Conservation (phyloP, 2,329 filamentous ascomycete genomes). For the Monilinia fructicola region DNA sequence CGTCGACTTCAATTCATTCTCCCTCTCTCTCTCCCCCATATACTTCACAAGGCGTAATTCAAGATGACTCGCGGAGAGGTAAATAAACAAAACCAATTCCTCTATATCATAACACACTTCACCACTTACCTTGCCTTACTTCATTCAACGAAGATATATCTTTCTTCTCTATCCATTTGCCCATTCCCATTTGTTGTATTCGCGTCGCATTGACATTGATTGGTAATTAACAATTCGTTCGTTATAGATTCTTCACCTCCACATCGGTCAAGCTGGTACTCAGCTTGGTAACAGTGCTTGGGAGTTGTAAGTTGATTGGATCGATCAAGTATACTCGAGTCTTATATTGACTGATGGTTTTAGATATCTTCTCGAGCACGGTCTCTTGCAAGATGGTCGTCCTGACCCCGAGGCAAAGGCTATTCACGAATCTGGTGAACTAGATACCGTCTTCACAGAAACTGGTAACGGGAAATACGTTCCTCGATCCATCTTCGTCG, state of each 20-base stretch:
- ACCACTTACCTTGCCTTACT: neutral
- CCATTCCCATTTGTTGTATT: neutral
- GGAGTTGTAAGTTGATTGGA: conserved; percentile 57
- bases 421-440: conserved; percentile 54
- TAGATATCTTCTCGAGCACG: conserved; percentile 67
- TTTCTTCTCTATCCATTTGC: neutral
- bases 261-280: conserved; percentile 66
- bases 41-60: conserved; percentile 18
- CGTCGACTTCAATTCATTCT: conserved; percentile 7
- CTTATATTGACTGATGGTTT: neutral
- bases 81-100: conserved; percentile 21
- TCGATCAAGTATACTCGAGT: conserved; percentile 7
- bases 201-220: conserved; percentile 16
- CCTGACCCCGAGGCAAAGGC: conserved; percentile 55
- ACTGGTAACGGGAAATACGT: conserved; percentile 65
- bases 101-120: neutral
- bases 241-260: conserved; percentile 61
- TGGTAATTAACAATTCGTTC: conserved; percentile 13
- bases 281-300: conserved; percentile 68
- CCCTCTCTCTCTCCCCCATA: neutral
- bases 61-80: conserved; percentile 33
- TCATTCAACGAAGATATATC: neutral
- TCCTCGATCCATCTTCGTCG: conserved; percentile 65
- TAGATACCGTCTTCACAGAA: conserved; percentile 67
- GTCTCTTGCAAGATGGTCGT: conserved; percentile 59